Evolutionary conservation across 2,329 filamentous ascomycete species (phyloP).

Genomic region (Teratosphaeria gauchensis): DNA sequence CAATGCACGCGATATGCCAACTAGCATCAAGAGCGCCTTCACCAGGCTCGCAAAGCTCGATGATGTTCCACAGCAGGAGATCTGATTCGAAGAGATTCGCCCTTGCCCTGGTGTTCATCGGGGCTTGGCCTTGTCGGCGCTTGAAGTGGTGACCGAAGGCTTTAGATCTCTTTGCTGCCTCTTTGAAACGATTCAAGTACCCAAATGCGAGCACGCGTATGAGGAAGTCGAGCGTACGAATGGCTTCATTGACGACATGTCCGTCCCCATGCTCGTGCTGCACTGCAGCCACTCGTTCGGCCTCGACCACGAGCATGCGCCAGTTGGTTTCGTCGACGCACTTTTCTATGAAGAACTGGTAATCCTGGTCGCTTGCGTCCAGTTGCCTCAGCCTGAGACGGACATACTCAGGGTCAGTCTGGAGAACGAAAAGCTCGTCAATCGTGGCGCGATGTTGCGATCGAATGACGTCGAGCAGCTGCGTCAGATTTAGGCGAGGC

Average conservation of each 20-base stretch:
- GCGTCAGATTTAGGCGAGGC: slow-evolving; percentile 9
- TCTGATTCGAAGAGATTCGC: background rate
- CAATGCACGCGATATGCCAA: background rate
- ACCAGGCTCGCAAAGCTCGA: background rate
- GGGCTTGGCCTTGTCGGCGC: too few relatives aligned
- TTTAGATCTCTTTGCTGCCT: background rate
- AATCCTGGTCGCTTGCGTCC: too few relatives aligned
- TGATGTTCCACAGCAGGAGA: background rate
- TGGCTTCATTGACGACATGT: too few relatives aligned
- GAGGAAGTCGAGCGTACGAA: too few relatives aligned
- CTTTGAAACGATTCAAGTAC: too few relatives aligned
- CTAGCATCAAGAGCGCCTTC: background rate
- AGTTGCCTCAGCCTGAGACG: background rate
- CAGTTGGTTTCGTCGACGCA: background rate
- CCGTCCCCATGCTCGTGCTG: background rate
- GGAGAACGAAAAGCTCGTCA: slow-evolving; percentile 18
- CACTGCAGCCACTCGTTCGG: background rate
- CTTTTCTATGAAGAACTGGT: background rate
- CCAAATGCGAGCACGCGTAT: too few relatives aligned
- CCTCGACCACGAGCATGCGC: background rate
- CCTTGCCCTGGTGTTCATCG: background rate
- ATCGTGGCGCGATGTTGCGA: slow-evolving; percentile 8
- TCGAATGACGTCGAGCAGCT: slow-evolving; percentile 6
- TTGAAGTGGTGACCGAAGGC: background rate
- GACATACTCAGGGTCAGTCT: slow-evolving; percentile 13